These are phyloP conservation scores for Metschnikowia shivogae DNA, from an alignment of 805 yeast genomes.

Conservation along the genomic window DNA sequence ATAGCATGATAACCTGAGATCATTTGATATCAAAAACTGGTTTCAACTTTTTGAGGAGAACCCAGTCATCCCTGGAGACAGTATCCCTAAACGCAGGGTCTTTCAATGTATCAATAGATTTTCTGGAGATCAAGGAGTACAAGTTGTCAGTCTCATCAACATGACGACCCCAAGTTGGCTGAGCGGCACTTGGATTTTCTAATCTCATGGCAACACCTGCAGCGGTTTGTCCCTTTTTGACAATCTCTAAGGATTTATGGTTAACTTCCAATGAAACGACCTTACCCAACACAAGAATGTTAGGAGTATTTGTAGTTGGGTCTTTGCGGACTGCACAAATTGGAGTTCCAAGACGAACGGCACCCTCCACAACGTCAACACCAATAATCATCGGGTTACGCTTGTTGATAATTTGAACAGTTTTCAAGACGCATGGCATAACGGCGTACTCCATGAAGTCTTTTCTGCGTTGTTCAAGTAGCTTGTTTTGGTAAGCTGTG, in stretches of 20 bases:
- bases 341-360: constrained; percentile 88
- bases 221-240: constrained; percentile 90
- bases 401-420: constrained; percentile 94
- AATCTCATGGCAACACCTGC: constrained; percentile 99
- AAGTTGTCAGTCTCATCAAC: constrained; percentile 88
- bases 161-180: constrained; percentile 99
- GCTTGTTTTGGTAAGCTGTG: constrained; percentile 83
- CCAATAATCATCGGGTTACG: constrained; percentile 99
- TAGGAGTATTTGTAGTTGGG: constrained; percentile 75
- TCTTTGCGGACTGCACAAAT: constrained; percentile 89
- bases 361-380: constrained; percentile 94
- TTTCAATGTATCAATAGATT: constrained; percentile 92
- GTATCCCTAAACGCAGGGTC: constrained; percentile 96
- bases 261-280: constrained; percentile 94
- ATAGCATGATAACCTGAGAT: neutral
- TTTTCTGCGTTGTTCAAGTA: constrained; percentile 85
- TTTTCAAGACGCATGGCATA: constrained; percentile 92
- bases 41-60: constrained; percentile 83
- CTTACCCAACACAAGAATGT: constrained; percentile 73
- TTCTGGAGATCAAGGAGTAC: constrained; percentile 87
- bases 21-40: constrained; percentile 79
- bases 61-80: constrained; percentile 95
- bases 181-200: constrained; percentile 86
- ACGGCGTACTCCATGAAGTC: constrained; percentile 85
- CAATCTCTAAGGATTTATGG: constrained; percentile 75